Percentiles rank a stretch among this genome's conserved stretches.
These are phyloP conservation scores for Meira miltonrushii DNA, from an alignment of 1,284 basidiomycete species.

Conservation along the genomic window DNA sequence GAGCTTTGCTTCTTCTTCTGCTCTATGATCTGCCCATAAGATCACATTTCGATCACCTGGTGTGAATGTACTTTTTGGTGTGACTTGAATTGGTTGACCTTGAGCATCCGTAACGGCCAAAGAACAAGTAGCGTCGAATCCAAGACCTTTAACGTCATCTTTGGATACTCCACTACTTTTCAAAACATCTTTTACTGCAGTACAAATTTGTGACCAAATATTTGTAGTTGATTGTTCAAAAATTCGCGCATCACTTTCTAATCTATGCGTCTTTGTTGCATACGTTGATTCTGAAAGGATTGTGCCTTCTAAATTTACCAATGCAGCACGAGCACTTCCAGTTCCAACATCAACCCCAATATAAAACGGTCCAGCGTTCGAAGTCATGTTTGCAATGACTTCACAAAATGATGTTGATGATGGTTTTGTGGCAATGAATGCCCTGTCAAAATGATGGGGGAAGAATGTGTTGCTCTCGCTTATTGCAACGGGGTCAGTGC, in stretches of 20 bases:
- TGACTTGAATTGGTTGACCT: slow-evolving; percentile 74
- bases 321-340: slow-evolving; percentile 81
- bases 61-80: slow-evolving; percentile 52
- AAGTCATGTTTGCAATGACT: no score
- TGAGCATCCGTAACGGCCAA: slow-evolving; percentile 71
- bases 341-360: slow-evolving; percentile 71
- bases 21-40: slow-evolving; percentile 69
- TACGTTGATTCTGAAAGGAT: slow-evolving; percentile 73
- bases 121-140: slow-evolving; percentile 96
- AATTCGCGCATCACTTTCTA: slow-evolving; percentile 77
- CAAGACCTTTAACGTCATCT: slow-evolving; percentile 73
- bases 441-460: no score
- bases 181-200: slow-evolving; percentile 68
- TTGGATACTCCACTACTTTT: slow-evolving; percentile 62
- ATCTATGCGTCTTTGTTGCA: slow-evolving; percentile 77
- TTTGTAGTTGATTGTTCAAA: slow-evolving; percentile 75
- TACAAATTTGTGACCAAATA: slow-evolving; percentile 74
- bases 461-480: no score
- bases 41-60: slow-evolving; percentile 37
- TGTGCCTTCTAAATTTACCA: slow-evolving; percentile 70
- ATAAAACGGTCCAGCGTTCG: slow-evolving; percentile 52
- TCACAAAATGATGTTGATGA: no score
- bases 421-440: no score
- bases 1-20: slow-evolving; percentile 79
- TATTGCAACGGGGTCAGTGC: no score